Percentiles rank a stretch among this genome's conserved stretches.
These are phyloP conservation scores for Rosa multiflora DNA, from an alignment of 306 rosid species.

Conservation along the genomic window DNA sequence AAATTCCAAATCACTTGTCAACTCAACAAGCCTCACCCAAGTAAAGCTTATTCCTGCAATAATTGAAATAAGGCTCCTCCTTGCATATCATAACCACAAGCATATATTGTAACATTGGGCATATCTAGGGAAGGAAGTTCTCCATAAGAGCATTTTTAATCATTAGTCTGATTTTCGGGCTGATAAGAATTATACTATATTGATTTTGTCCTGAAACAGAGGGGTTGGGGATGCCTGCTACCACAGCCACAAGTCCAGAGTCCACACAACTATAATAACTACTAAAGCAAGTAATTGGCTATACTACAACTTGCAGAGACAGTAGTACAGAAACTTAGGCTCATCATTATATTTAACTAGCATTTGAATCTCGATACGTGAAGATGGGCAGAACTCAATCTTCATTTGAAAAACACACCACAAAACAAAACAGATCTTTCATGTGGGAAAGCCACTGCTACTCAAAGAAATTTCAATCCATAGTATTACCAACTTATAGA, in stretches of 20 bases:
- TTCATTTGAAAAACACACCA: neutral
- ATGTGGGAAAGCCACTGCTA: neutral
- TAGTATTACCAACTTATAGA: neutral
- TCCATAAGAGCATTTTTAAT: neutral
- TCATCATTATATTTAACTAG: neutral
- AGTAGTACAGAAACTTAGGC: neutral
- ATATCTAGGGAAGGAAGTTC: neutral
- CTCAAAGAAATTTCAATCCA: neutral
- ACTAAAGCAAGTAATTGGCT: neutral
- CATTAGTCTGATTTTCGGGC: neutral
- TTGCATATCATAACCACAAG: constrained; percentile 12
- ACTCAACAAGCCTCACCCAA: neutral
- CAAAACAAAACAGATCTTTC: neutral
- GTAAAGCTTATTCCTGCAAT: neutral
- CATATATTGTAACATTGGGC: neutral
- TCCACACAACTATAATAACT: neutral
- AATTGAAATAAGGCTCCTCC: neutral
- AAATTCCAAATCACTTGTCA: neutral
- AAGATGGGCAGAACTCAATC: neutral
- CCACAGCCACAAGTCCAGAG: neutral
- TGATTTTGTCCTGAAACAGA: neutral
- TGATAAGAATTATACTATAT: neutral
- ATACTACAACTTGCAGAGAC: neutral
- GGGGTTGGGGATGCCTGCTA: neutral
- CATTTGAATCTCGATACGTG: neutral